A percentile compares a stretch with the other conserved stretches of the same genome.
phyloP scores from a whole-genome alignment of 2,329 filamentous ascomycete genomes.

The Capronia americana region DNA sequence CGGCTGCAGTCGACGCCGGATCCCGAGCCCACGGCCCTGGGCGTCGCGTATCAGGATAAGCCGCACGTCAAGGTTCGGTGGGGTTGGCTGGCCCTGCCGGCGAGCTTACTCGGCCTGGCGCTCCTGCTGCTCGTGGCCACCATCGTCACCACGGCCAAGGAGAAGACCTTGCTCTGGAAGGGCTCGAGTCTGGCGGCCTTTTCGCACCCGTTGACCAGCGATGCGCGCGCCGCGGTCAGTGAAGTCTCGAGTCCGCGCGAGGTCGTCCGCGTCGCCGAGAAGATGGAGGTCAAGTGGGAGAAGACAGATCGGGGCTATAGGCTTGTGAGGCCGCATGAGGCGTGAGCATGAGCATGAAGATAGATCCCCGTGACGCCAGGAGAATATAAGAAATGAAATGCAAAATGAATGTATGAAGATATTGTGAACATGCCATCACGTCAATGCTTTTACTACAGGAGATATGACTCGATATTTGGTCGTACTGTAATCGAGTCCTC shows the following conservation, averaged over 20 bases:
- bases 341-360: neutral
- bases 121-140: constrained; percentile 14
- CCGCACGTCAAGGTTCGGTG: constrained; percentile 16
- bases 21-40: constrained; percentile 4
- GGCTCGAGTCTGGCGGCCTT: constrained; percentile 14
- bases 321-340: constrained; percentile 9
- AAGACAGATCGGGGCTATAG: constrained; percentile 16
- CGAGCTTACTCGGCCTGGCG: constrained; percentile 13
- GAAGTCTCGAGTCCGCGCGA: constrained; percentile 14
- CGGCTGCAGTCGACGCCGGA: neutral
- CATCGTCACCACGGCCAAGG: constrained; percentile 8
- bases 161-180: constrained; percentile 17
- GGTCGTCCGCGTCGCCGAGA: constrained; percentile 12
- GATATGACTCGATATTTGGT: no score
- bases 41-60: constrained; percentile 13
- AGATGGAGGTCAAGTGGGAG: constrained; percentile 20
- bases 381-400: no score
- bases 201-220: constrained; percentile 18
- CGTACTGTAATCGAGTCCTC: no score
- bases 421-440: no score
- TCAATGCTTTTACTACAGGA: no score
- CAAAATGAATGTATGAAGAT: no score
- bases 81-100: constrained; percentile 17
- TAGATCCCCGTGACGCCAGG: no score
- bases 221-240: constrained; percentile 9